Evolutionary conservation across 2,329 filamentous ascomycete genomes (phyloP), one percentile per base, ranked within the genome.

Genomic region (Teratosphaeria nubilosa): DNA sequence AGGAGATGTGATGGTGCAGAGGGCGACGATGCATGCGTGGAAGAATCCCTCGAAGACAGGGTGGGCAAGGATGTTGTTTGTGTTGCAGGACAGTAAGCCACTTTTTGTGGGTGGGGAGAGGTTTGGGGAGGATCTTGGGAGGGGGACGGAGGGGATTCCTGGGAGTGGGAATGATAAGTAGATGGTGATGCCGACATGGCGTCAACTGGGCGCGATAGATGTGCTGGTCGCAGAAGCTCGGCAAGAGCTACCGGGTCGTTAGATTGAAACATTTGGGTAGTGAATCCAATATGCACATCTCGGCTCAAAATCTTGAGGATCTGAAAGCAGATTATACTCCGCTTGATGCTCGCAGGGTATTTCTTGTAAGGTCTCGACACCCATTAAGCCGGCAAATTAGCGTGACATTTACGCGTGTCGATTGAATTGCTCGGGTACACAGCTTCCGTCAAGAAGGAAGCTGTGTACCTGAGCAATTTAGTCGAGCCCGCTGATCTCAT

Each of bases 11-110:
- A 72, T 72, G 63, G 70, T 74, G 50, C 72, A 74, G 65, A 60
- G 71, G 56, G 72, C 69, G n/a, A 74, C 71, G 25, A 72, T 69
- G 65, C 69, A 72, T 60, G 68, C 67, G 25, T 71, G 69, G 68
- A 56, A 60, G 45, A 71, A 71, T 53, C 64, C 66, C 16, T 66
- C 62, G 51, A 34, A 61, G 25, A 68, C 62, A 11, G 66, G 69
- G 57, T 71, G 68, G 69, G 64, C 65, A 24, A 59, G 69, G 56
- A 71, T 71, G 69, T 62, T 69, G 6, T 71, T 69, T 57, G 62
- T 64, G 20, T 56, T 71, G 63, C 68, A 69, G 60, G 66, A 70
- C 41, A 65, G 63, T 51, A 61, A 69, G 62, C 63, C 65, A 25
- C 52, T 70, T 37, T 62, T 58, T 45, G 57, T 70, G 13, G 62